A percentile compares a stretch with the other conserved stretches of the same genome.
Conservation (phyloP, 1,139 yeast genomes). For the Diutina scorzettiae region DNA sequence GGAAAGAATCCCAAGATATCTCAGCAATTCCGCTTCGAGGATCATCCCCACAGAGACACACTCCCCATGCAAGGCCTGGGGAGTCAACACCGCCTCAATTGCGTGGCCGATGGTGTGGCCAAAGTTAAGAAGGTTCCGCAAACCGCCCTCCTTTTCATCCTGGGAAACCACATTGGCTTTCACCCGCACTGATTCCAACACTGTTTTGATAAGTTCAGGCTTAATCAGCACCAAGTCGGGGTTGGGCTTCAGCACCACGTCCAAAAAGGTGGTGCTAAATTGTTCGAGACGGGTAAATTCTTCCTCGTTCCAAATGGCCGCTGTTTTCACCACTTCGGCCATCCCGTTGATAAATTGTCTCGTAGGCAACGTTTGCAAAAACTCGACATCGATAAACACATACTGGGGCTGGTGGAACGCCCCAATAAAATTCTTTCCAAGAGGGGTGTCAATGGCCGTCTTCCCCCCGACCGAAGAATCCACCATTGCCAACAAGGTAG, state of each 20-base stretch:
- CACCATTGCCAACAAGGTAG: constrained; percentile 91
- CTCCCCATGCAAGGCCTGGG: constrained; percentile 95
- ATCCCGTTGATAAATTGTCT: constrained; percentile 96
- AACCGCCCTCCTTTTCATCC: constrained; percentile 93
- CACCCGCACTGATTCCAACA: constrained; percentile 74
- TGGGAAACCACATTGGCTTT: constrained; percentile 90
- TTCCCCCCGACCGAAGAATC: constrained; percentile 98
- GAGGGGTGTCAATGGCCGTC: constrained; percentile 96
- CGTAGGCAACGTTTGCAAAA: constrained; percentile 78
- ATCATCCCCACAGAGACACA: constrained; percentile 95
- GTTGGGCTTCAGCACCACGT: constrained; percentile 34
- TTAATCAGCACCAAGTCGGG: constrained; percentile 54
- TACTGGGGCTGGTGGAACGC: constrained; percentile 95
- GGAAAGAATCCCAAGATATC: constrained; percentile 78
- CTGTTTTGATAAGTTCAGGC: constrained; percentile 67
- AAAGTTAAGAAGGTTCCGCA: constrained; percentile 83
- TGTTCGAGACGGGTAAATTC: constrained; percentile 80
- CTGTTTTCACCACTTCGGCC: constrained; percentile 97
- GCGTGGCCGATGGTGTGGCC: constrained; percentile 99
- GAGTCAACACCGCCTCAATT: constrained; percentile 90
- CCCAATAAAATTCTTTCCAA: constrained; percentile 93
- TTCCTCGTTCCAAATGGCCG: constrained; percentile 90
- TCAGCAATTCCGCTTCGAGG: constrained; percentile 84
- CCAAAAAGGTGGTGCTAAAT: constrained; percentile 56
- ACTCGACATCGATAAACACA: constrained; percentile 79